Evolutionary conservation across 352 stramenopile genomes (phyloP), one percentile per base, ranked within the genome.

Genomic region (Thraustochytrium sp.): DNA sequence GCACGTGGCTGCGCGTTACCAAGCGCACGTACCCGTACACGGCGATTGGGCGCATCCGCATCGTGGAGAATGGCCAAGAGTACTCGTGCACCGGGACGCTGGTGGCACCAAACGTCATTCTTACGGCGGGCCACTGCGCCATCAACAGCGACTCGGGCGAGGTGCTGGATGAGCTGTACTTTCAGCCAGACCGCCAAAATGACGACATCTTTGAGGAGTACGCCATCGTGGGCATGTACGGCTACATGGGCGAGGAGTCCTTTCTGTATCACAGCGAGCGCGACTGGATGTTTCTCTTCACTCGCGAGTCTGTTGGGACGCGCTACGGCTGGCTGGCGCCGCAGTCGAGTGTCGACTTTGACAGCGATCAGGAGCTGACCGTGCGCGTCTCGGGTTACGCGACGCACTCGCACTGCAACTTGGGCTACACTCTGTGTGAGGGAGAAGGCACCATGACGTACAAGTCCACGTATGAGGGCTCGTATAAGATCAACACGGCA

Each of bases 211-310:
- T 62, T n/a, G 64, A 77, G n/a, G 48, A 54, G 46, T 54, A 77
- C 46, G 18, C 64, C 23, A 61, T 77, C 23, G 48, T 77, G 4
- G 64, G 64, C 34, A 61, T 61, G 64, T 77, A 77, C 46, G 64
- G 64, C 23, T 77, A 72, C 1, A 23, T 77, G 64, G 48, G 36
- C 46, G 64, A 61, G 1, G 64, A 77, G 44, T 62, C 42, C 29
- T 77, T 62, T 68, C 44, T 77, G 31, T 62, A 54, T 29, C 18
- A 77, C 40, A 40, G 8, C 23, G 40, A 77, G 8, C 38, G 64
- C 2, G 64, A 77, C 64, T 77, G 64, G 64, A 54, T 77, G 64
- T 77, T 62, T 29, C 48, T 77, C 40, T 77, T 62, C 48, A 62
- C 48, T 9, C 42, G 48, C 4, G 48, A 54, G 40, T 61, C 64